Base-by-base conservation (phyloP, 2,329 filamentous ascomycete genomes). In the Xylariaceae sp. region DNA sequence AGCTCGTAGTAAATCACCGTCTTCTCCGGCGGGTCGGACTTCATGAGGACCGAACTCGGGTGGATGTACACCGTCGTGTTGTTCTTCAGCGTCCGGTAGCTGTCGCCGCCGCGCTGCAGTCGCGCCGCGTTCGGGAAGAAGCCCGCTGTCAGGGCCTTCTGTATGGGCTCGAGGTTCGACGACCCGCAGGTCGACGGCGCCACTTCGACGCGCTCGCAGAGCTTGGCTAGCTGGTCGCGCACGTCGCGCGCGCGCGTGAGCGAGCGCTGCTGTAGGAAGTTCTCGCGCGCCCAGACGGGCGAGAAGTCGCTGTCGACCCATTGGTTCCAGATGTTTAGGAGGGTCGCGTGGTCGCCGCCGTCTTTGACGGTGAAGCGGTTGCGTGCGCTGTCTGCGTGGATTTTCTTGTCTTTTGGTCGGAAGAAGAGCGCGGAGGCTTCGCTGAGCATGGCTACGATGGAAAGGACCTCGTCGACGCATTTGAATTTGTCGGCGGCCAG, bases 381-480 rank as follows among this genome's bases (percentile, higher is more conserved):
- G 11, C 92, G 86, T 0, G 94, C 94, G 62, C 89, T 90, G 73
- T 99, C 93, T 10, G 94, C 94, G 70, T 97, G 90, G 34, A 97
- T 88, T 73, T 96, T 96, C 79, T 97, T 97, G 76, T 99, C 92
- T 72, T 97, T 96, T 17, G 94, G 92, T 0, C 92, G 83, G 81
- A 95, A 96, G 79, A 97, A 99, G 4, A 99, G 82, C 0, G 92
- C 88, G 3, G 88, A 91, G 1, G 90, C 86, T 75, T 97, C 94
- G 62, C 89, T 86, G 0, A 97, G 82, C 90, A 97, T 96, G 48
- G 92, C 86, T n/a, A 97, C 90, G 53, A 97, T 90, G 0, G 89
- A 92, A 13, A 99, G 78, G 0, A 97, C 86, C 74, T 99, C 94
- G 61, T 96, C 90, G 0, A 96, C 90, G 68, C 93, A 97, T n/a